Percentiles rank a stretch among this genome's conserved stretches.
Conservation (phyloP, 129 eudicot species). For the Ambrosia artemisiifolia region DNA sequence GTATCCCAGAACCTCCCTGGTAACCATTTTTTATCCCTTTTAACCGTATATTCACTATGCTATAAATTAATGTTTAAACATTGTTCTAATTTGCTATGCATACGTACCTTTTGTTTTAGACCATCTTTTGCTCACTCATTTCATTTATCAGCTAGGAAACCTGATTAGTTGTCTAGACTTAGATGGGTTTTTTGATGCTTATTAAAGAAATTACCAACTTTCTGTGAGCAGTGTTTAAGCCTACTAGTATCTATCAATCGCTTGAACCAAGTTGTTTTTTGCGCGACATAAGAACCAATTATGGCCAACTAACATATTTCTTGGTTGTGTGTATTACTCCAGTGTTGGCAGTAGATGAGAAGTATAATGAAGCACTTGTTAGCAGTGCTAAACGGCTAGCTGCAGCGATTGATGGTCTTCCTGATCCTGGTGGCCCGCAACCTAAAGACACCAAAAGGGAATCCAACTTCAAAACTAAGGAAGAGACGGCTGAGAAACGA, state of each 20-base stretch:
- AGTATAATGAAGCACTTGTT: slow-evolving; percentile 85
- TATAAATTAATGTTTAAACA: background rate
- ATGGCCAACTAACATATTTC: background rate
- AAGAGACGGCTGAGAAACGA: slow-evolving; percentile 93
- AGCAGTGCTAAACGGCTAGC: slow-evolving; percentile 80
- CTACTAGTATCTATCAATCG: background rate
- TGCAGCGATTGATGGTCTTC: slow-evolving; percentile 93
- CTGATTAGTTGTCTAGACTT: background rate
- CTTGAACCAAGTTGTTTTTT: slow-evolving; percentile 5
- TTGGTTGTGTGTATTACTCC: slow-evolving; percentile 17
- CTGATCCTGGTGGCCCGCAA: slow-evolving; percentile 93
- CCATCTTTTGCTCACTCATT: background rate
- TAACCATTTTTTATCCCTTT: slow-evolving; percentile 20
- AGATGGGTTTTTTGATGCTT: background rate
- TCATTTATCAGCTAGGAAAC: background rate
- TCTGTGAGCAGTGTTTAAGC: background rate
- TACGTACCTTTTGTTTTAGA: background rate
- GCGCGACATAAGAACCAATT: background rate
- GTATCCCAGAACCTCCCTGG: slow-evolving; percentile 98
- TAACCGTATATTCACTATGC: background rate
- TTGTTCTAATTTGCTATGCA: background rate
- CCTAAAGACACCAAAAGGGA: slow-evolving; percentile 86
- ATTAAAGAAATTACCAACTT: background rate
- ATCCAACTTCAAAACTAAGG: slow-evolving; percentile 93
- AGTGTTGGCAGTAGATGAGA: slow-evolving; percentile 97